phyloP scores from a whole-genome alignment of 2,329 filamentous ascomycete species.

The Huntiella abstrusa region DNA sequence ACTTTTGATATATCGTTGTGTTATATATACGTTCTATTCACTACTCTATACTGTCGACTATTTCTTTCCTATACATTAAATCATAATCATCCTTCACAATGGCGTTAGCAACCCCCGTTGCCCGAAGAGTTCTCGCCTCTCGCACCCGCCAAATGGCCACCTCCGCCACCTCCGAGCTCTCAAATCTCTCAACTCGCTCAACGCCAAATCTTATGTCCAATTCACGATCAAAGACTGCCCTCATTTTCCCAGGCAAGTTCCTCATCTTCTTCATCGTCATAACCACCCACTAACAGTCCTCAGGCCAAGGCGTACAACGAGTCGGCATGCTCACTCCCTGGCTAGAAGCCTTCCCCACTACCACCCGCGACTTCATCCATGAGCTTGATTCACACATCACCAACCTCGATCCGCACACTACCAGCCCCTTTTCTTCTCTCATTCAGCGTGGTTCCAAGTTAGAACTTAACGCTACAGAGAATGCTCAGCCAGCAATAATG shows the following conservation, averaged over 20 bases:
- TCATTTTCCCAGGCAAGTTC: constrained; percentile 38
- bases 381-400: constrained; percentile 49
- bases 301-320: constrained; percentile 75
- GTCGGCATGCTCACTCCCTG: constrained; percentile 76
- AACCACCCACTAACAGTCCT: neutral
- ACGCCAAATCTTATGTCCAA: constrained; percentile 6
- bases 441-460: constrained; percentile 67
- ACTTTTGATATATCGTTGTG: neutral
- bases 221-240: constrained; percentile 27
- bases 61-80: neutral
- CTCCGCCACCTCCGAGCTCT: constrained; percentile 4
- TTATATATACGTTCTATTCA: neutral
- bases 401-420: constrained; percentile 20
- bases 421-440: constrained; percentile 54
- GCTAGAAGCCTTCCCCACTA: constrained; percentile 69
- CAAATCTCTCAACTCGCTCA: constrained; percentile 4
- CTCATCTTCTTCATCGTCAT: neutral
- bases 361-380: constrained; percentile 56
- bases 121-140: constrained; percentile 10
- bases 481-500: constrained; percentile 93
- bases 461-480: constrained; percentile 59
- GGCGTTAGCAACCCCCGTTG: constrained; percentile 7
- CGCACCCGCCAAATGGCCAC: constrained; percentile 3
- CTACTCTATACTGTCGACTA: neutral
- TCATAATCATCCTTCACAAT: neutral